Percentiles rank a stretch among this genome's conserved stretches.
Evolutionary conservation across 1,284 basidiomycete species (phyloP).

Genomic region (Austroboletus novae-zelandiae): DNA sequence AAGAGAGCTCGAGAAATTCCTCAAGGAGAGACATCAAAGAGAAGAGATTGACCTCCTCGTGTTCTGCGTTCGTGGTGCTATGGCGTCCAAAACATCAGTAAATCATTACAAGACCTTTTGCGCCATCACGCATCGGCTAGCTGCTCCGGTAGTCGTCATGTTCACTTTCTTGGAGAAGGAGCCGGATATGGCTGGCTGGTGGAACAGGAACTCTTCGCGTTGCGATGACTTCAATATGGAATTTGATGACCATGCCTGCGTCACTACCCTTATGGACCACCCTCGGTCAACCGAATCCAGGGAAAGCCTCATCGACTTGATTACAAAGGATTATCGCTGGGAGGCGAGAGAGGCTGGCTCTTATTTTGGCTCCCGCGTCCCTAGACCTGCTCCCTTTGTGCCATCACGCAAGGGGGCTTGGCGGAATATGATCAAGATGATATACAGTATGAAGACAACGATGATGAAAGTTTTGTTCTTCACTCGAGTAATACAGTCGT

Average conservation of each 20-base stretch:
- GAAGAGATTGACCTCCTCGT: conserved; percentile 31
- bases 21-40: conserved; percentile 19
- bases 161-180: conserved; percentile 23
- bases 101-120: conserved; percentile 28
- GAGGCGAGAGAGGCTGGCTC: neutral
- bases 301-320: conserved; percentile 12
- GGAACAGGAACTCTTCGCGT: conserved; percentile 14
- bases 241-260: conserved; percentile 28
- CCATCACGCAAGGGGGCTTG: neutral
- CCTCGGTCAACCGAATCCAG: conserved; percentile 12
- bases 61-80: conserved; percentile 25
- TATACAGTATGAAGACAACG: neutral
- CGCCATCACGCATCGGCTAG: conserved; percentile 19
- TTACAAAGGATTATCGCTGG: conserved; percentile 13
- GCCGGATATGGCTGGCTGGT: conserved; percentile 28
- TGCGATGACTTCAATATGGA: conserved; percentile 12
- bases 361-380: conserved; percentile 18
- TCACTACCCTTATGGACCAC: conserved; percentile 18
- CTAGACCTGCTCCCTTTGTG: neutral
- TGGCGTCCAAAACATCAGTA: conserved; percentile 11
- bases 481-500: neutral
- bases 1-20: conserved; percentile 19
- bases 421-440: neutral
- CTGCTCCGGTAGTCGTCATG: conserved; percentile 26
- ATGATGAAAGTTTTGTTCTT: neutral